Evolutionary conservation across 2,329 filamentous ascomycete species (phyloP).

Genomic region (Clonostachys sp.): DNA sequence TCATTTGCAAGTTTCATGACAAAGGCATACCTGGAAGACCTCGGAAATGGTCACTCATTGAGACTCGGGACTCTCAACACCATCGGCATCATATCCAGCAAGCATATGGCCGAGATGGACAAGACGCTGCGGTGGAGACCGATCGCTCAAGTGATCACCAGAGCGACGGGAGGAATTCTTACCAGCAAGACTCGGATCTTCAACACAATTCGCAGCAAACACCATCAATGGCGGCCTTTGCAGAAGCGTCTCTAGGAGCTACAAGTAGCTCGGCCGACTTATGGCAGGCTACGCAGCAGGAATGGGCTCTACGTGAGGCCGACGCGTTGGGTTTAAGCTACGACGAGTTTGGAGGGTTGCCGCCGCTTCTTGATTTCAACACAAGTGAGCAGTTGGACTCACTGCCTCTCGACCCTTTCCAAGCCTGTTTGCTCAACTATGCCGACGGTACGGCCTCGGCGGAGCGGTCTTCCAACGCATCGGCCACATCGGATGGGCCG

Average conservation of each 20-base stretch:
- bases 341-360: conserved; percentile 4
- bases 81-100: neutral
- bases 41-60: conserved; percentile 13
- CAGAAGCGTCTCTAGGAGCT: neutral
- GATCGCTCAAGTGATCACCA: neutral
- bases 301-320: neutral
- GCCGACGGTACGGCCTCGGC: no score
- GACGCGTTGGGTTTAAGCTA: neutral
- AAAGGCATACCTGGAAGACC: conserved; percentile 17
- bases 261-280: neutral
- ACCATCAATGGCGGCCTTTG: neutral
- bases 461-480: conserved; percentile 7
- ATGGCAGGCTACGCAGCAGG: neutral
- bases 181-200: no score
- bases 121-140: neutral
- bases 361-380: conserved; percentile 9
- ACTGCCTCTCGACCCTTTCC: conserved; percentile 8
- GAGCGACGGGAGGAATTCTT: neutral
- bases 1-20: conserved; percentile 17
- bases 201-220: neutral
- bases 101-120: neutral
- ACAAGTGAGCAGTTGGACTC: conserved; percentile 1
- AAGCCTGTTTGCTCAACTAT: conserved; percentile 5
- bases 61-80: conserved; percentile 2
- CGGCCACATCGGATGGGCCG: neutral